Evolutionary conservation across 192 early-diverging fungal genomes (phyloP).

Genomic region (Allomyces macrogynus): DNA sequence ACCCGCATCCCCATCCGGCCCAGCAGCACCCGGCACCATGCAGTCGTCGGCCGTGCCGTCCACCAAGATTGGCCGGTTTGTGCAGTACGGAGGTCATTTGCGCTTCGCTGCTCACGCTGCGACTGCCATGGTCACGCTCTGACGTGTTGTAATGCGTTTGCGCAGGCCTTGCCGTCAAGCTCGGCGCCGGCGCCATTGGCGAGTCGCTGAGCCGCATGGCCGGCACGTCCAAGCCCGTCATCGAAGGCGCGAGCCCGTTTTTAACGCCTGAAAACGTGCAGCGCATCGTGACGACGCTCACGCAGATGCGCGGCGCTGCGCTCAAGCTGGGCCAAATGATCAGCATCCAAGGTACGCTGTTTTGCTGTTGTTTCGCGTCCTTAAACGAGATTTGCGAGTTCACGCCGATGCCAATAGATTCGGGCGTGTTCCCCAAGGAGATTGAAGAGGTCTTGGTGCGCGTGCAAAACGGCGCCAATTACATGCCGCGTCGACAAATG

Average conservation of each 20-base stretch:
- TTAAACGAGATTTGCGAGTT: too few species aligned
- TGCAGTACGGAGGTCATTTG: conserved; percentile 56
- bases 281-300: conserved; percentile 61
- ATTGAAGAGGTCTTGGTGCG: conserved; percentile 58
- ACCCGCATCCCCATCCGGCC: too few species aligned
- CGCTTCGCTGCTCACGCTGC: not conserved
- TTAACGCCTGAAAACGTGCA: conserved; percentile 65
- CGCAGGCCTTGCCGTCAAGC: conserved; percentile 35
- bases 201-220: conserved; percentile 41
- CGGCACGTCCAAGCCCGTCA: conserved; percentile 17
- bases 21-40: too few species aligned
- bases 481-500: conserved; percentile 79
- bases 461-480: conserved; percentile 88
- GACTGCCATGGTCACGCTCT: not conserved
- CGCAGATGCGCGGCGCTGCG: conserved; percentile 87
- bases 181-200: conserved; percentile 47
- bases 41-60: conserved; percentile 32
- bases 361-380: too few species aligned
- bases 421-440: conserved; percentile 16
- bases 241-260: conserved; percentile 26
- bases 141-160: conserved; percentile 3
- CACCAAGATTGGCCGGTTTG: conserved; percentile 48
- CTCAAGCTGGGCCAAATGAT: conserved; percentile 96
- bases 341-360: conserved; percentile 58
- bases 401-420: not conserved